Conservation (phyloP, 2,329 filamentous ascomycete species). For the Lachnellula subtilissima region DNA sequence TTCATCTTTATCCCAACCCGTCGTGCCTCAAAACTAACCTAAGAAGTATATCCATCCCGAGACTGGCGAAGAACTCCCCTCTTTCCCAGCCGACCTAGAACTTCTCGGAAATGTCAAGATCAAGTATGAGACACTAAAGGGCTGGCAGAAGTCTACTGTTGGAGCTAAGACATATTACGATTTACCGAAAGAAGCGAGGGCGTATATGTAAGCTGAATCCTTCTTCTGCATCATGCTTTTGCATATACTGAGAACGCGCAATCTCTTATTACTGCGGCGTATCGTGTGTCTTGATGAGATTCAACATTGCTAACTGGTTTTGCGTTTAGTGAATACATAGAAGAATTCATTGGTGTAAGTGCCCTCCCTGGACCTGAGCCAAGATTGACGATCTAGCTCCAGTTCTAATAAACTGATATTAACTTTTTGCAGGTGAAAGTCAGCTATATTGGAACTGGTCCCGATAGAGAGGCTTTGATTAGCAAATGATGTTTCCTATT, state of each 20-base stretch:
- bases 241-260: neutral
- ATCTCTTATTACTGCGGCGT: neutral
- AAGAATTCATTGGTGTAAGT: slow-evolving; percentile 56
- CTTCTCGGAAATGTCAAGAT: slow-evolving; percentile 56
- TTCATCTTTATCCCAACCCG: too few relatives aligned
- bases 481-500: neutral
- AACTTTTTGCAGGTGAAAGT: slow-evolving; percentile 35
- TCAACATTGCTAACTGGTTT: neutral
- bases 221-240: neutral
- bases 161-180: slow-evolving; percentile 53
- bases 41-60: slow-evolving; percentile 29
- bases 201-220: slow-evolving; percentile 45
- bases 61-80: slow-evolving; percentile 46
- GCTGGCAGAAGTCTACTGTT: slow-evolving; percentile 64
- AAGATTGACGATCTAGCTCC: neutral
- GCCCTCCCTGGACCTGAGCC: neutral
- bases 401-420: neutral
- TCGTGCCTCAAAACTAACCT: too few relatives aligned
- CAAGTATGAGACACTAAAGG: slow-evolving; percentile 62
- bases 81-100: slow-evolving; percentile 60
- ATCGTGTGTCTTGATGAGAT: neutral
- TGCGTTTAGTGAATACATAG: slow-evolving; percentile 17
- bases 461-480: slow-evolving; percentile 61
- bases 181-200: slow-evolving; percentile 58
- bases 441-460: slow-evolving; percentile 63